Conservation (phyloP, 2,329 filamentous ascomycete genomes). For the Coniochaeta hoffmannii region DNA sequence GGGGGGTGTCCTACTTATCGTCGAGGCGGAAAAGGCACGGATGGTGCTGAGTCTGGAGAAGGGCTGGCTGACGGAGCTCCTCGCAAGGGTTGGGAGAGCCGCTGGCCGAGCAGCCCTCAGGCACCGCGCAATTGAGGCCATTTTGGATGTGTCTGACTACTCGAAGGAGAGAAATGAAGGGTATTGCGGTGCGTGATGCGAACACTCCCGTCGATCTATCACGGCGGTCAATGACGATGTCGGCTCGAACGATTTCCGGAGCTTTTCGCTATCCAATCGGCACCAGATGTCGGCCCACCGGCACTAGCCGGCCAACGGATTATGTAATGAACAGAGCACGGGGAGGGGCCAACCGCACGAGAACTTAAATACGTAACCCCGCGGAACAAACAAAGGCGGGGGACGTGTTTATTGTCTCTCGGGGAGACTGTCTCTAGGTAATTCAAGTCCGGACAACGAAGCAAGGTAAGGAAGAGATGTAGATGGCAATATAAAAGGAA, state of each 20-base stretch:
- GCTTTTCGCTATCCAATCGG: neutral
- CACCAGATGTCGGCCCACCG: neutral
- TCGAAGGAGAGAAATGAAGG: neutral
- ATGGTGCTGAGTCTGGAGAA: slow-evolving; percentile 26
- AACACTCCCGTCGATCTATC: neutral
- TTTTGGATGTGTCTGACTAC: slow-evolving; percentile 18
- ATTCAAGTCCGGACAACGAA: neutral
- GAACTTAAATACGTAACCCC: neutral
- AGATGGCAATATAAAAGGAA: neutral
- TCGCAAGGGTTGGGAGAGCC: slow-evolving; percentile 30
- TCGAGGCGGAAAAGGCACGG: slow-evolving; percentile 39
- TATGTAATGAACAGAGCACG: neutral
- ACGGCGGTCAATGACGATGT: slow-evolving; percentile 2
- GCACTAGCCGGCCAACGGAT: neutral
- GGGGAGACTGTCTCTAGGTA: too few species aligned
- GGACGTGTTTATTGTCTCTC: neutral
- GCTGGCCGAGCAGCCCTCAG: slow-evolving; percentile 42
- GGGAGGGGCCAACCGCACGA: neutral
- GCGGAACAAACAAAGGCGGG: neutral
- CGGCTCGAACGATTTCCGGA: slow-evolving; percentile 1
- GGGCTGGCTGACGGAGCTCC: slow-evolving; percentile 26
- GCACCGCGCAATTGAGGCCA: slow-evolving; percentile 56
- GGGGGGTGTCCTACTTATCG: slow-evolving; percentile 29
- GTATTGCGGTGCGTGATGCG: neutral
- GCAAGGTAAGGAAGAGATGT: neutral